Conservation (phyloP, 2,329 filamentous ascomycete genomes). For the Mycocentrospora acerina region DNA sequence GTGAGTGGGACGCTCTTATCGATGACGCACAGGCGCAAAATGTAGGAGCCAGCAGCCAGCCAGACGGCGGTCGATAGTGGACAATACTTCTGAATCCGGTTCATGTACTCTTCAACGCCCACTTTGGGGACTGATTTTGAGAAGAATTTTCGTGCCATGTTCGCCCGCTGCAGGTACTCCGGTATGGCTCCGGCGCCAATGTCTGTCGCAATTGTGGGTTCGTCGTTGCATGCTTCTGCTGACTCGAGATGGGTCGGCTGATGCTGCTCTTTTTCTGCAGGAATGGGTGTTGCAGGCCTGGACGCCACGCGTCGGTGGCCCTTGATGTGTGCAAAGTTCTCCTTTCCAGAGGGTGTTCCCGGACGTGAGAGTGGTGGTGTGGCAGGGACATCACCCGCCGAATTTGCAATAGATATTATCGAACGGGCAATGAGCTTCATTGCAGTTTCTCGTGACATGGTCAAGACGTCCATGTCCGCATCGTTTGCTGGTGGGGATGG, state of each 20-base stretch:
- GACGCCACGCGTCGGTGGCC: constrained; percentile 40
- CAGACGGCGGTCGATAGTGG: constrained; percentile 94
- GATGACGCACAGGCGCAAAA: constrained; percentile 75
- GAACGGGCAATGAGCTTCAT: constrained; percentile 73
- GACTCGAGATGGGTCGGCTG: constrained; percentile 47
- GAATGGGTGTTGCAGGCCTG: constrained; percentile 42
- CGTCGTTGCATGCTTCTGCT: constrained; percentile 53
- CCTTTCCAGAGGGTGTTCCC: constrained; percentile 53
- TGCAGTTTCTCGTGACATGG: constrained; percentile 70
- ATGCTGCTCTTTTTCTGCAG: constrained; percentile 44
- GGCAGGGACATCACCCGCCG: constrained; percentile 76
- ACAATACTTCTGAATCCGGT: constrained; percentile 85
- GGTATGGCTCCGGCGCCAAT: constrained; percentile 68
- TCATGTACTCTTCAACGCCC: constrained; percentile 78
- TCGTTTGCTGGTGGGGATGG: constrained; percentile 43
- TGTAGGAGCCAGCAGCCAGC: constrained; percentile 84
- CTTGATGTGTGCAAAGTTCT: constrained; percentile 24
- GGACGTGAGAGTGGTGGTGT: constrained; percentile 70
- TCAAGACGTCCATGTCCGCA: constrained; percentile 67
- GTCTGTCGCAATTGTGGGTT: constrained; percentile 48
- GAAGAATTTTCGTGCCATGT: constrained; percentile 91
- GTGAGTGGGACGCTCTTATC: constrained; percentile 78
- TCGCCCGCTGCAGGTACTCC: constrained; percentile 75
- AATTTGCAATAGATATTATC: constrained; percentile 62
- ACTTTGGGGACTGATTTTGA: constrained; percentile 85